Conservation (phyloP, 352 stramenopile genomes). For the Phytopythium litorale region DNA sequence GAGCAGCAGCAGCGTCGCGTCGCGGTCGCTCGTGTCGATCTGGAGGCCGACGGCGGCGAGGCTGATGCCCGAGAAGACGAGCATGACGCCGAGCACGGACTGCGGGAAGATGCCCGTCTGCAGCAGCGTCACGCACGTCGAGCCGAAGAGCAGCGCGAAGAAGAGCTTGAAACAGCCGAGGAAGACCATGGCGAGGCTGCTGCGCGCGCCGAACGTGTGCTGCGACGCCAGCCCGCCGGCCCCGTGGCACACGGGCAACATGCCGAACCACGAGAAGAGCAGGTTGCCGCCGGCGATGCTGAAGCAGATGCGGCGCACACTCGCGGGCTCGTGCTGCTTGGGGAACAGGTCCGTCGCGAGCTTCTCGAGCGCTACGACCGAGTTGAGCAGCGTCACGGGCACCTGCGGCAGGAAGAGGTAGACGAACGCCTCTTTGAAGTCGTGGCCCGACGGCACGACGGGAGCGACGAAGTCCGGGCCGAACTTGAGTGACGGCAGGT, state of each 20-base stretch:
- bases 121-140: conserved; percentile 52
- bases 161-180: conserved; percentile 88
- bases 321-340: conserved; percentile 53
- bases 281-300: conserved; percentile 78
- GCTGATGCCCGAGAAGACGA: conserved; percentile 54
- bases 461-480: conserved; percentile 59
- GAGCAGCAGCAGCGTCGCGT: conserved; percentile 37
- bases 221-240: conserved; percentile 91
- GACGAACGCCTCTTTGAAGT: conserved; percentile 75
- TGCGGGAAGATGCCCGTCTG: conserved; percentile 54
- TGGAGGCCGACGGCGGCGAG: conserved; percentile 48
- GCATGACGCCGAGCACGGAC: conserved; percentile 52
- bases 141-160: conserved; percentile 87
- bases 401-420: conserved; percentile 90
- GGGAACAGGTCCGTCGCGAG: conserved; percentile 88
- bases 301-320: conserved; percentile 66
- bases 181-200: conserved; percentile 88
- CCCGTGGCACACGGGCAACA: conserved; percentile 92
- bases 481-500: conserved; percentile 44
- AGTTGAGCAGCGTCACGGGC: conserved; percentile 91
- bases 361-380: conserved; percentile 89
- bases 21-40: conserved; percentile 30
- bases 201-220: conserved; percentile 89
- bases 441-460: conserved; percentile 41
- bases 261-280: conserved; percentile 85